These are phyloP conservation scores for Closterium sp. DNA, from an alignment of 139 green algal species.

Conservation along the genomic window DNA sequence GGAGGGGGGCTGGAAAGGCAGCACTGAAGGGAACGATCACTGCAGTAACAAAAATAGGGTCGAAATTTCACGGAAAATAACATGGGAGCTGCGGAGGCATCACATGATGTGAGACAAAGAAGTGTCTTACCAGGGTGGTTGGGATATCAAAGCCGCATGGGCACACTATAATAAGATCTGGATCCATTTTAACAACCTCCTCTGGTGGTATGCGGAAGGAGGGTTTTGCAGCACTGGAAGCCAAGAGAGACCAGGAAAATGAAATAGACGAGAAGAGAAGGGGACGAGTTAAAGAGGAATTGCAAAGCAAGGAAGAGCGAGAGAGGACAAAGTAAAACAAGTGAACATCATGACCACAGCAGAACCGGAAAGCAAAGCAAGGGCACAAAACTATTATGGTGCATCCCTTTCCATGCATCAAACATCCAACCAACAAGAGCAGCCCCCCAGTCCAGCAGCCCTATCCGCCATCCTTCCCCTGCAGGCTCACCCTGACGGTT, in stretches of 20 bases:
- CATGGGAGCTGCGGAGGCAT: no score
- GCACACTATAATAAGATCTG: slow-evolving; percentile 76
- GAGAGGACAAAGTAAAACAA: neutral
- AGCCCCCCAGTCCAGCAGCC: neutral
- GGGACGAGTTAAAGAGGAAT: neutral
- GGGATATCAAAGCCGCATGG: slow-evolving; percentile 72
- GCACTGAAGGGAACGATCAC: neutral
- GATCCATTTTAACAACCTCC: slow-evolving; percentile 59
- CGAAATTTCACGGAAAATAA: no score
- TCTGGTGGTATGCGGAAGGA: slow-evolving; percentile 56
- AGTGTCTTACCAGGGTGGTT: slow-evolving; percentile 33
- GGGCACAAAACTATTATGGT: neutral
- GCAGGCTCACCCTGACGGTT: neutral
- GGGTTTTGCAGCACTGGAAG: slow-evolving; percentile 46
- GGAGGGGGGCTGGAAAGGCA: neutral
- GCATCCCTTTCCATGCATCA: neutral
- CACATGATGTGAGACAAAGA: slow-evolving; percentile 26
- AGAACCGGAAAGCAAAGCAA: no score
- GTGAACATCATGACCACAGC: neutral
- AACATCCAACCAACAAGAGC: neutral
- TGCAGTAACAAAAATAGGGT: no score
- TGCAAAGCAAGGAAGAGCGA: neutral
- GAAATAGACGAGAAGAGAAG: neutral
- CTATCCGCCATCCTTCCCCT: neutral
- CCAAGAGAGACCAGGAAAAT: neutral